Percentiles rank a stretch among this genome's conserved stretches.
Evolutionary conservation across 106 monocot species (phyloP).

Genomic region (Allium sativum): DNA sequence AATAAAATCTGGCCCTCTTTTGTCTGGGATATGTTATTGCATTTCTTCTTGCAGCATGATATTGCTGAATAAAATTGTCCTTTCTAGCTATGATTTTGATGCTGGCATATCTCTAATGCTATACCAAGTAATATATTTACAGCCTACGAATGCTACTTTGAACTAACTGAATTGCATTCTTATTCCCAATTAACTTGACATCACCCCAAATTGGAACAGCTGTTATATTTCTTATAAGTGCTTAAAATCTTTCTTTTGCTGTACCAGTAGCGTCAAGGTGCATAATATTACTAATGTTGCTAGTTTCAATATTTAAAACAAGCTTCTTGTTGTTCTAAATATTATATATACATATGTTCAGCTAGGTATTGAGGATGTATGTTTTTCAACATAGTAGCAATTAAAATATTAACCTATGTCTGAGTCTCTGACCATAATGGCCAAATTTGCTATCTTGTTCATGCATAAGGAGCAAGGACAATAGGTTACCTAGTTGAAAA

Average conservation of each 20-base stretch:
- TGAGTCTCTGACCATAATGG: too few relatives aligned
- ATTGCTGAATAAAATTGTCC: conserved; percentile 78
- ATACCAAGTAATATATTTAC: conserved; percentile 52
- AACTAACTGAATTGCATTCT: background rate
- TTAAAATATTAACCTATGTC: too few relatives aligned
- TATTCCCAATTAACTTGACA: background rate
- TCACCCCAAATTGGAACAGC: background rate
- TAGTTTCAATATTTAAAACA: too few relatives aligned
- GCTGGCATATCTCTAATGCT: conserved; percentile 88
- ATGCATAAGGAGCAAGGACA: too few relatives aligned
- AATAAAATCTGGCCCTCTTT: conserved; percentile 3
- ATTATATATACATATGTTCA: too few relatives aligned
- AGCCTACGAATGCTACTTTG: background rate
- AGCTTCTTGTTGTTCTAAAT: too few relatives aligned
- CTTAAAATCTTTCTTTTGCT: background rate
- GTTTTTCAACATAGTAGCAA: too few relatives aligned
- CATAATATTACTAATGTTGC: background rate
- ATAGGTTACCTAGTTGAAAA: too few relatives aligned
- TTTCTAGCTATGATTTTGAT: conserved; percentile 81
- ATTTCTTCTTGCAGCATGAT: conserved; percentile 98
- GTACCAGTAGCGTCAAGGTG: background rate
- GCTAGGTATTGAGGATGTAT: too few relatives aligned
- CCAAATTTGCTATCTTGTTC: too few relatives aligned
- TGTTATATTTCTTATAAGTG: background rate
- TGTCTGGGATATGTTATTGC: conserved; percentile 41